A percentile compares a stretch with the other conserved stretches of the same genome.
These are phyloP conservation scores for Aspergillus quadrilineatus DNA, from an alignment of 2,329 filamentous ascomycete genomes.

Conservation along the genomic window DNA sequence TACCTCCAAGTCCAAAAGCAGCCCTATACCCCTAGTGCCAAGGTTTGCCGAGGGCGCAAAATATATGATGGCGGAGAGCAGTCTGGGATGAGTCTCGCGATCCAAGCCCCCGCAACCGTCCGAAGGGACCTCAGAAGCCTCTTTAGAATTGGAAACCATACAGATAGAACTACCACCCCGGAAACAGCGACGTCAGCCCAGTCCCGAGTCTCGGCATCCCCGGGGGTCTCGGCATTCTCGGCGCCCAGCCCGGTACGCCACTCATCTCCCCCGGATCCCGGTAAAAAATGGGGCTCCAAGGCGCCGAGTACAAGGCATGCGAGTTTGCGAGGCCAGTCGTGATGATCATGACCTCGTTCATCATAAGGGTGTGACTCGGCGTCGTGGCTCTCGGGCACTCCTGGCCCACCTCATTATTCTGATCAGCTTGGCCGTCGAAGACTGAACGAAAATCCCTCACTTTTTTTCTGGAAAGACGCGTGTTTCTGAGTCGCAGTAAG, in stretches of 20 bases:
- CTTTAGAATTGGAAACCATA: too few relatives aligned
- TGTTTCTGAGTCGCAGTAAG: too few relatives aligned
- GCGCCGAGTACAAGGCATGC: background rate
- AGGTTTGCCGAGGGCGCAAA: background rate
- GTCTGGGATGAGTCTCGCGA: background rate
- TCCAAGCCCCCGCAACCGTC: too few relatives aligned
- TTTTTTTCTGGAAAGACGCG: background rate
- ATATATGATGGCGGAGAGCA: background rate
- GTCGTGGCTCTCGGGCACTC: background rate
- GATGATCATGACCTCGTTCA: conserved; percentile 1
- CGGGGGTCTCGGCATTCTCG: background rate
- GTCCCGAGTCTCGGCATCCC: background rate
- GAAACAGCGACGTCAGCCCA: background rate
- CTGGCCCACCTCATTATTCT: background rate
- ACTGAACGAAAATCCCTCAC: background rate
- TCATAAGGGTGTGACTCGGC: background rate
- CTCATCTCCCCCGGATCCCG: conserved; percentile 3
- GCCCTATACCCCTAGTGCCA: background rate
- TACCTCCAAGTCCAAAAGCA: too few relatives aligned
- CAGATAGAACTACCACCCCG: background rate
- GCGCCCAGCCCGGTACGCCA: conserved; percentile 3
- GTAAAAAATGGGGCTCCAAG: background rate
- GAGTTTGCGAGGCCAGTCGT: background rate
- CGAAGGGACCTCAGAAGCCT: too few relatives aligned
- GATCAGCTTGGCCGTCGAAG: background rate